Base-by-base conservation (phyloP, 345 rosid genomes). In the Sonneratia caseolaris region DNA sequence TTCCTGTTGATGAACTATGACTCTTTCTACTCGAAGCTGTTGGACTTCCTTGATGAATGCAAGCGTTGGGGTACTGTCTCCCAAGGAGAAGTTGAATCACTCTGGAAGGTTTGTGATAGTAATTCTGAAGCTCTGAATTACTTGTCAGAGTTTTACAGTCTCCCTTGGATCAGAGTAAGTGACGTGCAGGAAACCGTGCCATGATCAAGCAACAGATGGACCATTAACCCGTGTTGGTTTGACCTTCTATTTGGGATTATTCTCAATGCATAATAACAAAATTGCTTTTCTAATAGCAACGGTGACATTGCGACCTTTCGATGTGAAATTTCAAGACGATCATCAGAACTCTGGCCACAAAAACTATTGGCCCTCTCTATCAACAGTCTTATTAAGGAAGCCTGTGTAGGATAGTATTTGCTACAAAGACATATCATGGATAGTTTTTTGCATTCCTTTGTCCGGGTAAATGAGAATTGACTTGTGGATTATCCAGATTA, bases 1-100 rank as follows among this genome's bases (percentile, higher is more conserved):
- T 91, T 94, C 77, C 77, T 88, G 21, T 83, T 94, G 79, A 88
- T 94, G 96, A 94, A 94, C 76, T 94, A 90, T 24, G 86, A 88
- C 73, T 86, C 93, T 18, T 91, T 82, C 80, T 94, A 91, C 70
- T 57, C 77, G 15, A 94, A 94, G 79, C 83, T 94, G 70, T 72
- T 94, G 15, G 93, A 89, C 66, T 94, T 94, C 75, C 86, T 94
- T n/a, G 81, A 77, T 51, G 82, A 76, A 72, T 94, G 97, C 49
- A 92, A 87, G 87, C 56, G 71, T 35, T 86, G 84, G 91, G 98
- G 98, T 66, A 85, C 89, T 14, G 83, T 91, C 74, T 82, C 84
- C 21, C 75, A 81, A 81, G 95, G 92, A 72, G 97, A 94, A 76
- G 88, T 89, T 72, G 80, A 84, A 75, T 83, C 91, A 1, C 67